A percentile compares a stretch with the other conserved stretches of the same genome.
These are phyloP conservation scores for Schrenkiella parvula DNA, from an alignment of 345 rosid species.

Conservation along the genomic window DNA sequence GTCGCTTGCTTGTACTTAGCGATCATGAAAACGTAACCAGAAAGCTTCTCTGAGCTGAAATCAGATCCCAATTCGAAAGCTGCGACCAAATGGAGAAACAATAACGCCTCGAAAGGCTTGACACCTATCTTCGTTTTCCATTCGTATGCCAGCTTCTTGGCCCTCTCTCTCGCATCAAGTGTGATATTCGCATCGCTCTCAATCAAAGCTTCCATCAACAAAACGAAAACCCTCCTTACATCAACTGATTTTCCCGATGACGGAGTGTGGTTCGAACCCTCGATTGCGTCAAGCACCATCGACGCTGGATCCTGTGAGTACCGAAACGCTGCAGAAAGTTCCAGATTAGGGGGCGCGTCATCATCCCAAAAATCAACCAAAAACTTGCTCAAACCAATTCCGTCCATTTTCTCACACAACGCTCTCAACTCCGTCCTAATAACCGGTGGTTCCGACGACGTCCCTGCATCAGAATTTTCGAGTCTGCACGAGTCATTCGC, in stretches of 20 bases:
- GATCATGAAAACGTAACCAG: slow-evolving; percentile 33
- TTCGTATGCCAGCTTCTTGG: slow-evolving; percentile 50
- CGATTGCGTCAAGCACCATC: slow-evolving; percentile 63
- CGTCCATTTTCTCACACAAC: slow-evolving; percentile 61
- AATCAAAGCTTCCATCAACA: slow-evolving; percentile 52
- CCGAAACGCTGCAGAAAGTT: slow-evolving; percentile 43
- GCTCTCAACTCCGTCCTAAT: slow-evolving; percentile 42
- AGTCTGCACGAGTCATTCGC: not conserved
- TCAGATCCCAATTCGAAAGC: slow-evolving; percentile 46
- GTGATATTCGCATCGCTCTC: slow-evolving; percentile 29
- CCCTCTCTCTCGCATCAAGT: slow-evolving; percentile 45
- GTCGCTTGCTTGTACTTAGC: slow-evolving; percentile 44
- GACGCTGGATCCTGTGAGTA: slow-evolving; percentile 43
- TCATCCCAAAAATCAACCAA: slow-evolving; percentile 37
- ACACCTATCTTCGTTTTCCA: slow-evolving; percentile 47
- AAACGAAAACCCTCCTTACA: slow-evolving; percentile 45
- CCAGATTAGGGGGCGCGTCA: slow-evolving; percentile 33
- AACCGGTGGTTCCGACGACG: not conserved
- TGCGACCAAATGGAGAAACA: slow-evolving; percentile 53
- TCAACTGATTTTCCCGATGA: slow-evolving; percentile 8
- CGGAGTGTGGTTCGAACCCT: slow-evolving; percentile 34
- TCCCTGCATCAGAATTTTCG: not conserved
- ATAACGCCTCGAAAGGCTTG: slow-evolving; percentile 34
- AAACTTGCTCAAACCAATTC: slow-evolving; percentile 50
- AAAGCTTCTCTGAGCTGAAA: slow-evolving; percentile 43